phyloP scores from a whole-genome alignment of 495 filamentous ascomycete species.

The Penicillium cinerascens region DNA sequence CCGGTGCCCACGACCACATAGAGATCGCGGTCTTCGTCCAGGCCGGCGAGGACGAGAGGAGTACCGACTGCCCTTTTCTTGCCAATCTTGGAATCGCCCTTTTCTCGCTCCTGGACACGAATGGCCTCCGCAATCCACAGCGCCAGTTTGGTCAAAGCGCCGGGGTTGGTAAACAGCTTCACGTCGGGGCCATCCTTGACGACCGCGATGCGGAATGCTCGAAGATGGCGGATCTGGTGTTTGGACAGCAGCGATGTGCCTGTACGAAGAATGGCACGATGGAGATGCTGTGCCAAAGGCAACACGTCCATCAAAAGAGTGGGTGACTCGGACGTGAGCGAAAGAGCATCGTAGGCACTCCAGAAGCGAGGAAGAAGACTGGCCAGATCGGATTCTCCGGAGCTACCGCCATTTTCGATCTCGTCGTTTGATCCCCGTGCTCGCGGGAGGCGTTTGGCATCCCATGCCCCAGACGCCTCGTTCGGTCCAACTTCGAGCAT shows the following conservation, averaged over 20 bases:
- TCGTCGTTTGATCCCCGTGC: conserved; percentile 40
- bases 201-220: conserved; percentile 89
- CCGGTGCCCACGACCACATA: conserved; percentile 92
- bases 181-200: conserved; percentile 95
- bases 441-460: conserved; percentile 31
- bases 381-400: conserved; percentile 33
- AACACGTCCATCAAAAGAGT: conserved; percentile 62
- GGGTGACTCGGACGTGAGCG: conserved; percentile 40
- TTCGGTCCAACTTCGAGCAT: conserved; percentile 80
- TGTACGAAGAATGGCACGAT: conserved; percentile 89
- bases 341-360: conserved; percentile 87
- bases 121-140: conserved; percentile 94
- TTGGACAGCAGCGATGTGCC: conserved; percentile 89
- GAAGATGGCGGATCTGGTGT: conserved; percentile 85
- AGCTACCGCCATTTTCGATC: conserved; percentile 9
- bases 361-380: conserved; percentile 68
- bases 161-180: conserved; percentile 81
- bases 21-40: conserved; percentile 83
- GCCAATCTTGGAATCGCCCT: conserved; percentile 65
- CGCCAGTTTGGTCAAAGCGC: conserved; percentile 86
- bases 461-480: conserved; percentile 35
- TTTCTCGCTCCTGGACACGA: conserved; percentile 79
- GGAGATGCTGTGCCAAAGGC: conserved; percentile 80
- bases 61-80: conserved; percentile 56
- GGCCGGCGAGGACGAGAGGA: conserved; percentile 81